Conservation (phyloP, 2,329 filamentous ascomycete genomes). For the Cadophora gregata region DNA sequence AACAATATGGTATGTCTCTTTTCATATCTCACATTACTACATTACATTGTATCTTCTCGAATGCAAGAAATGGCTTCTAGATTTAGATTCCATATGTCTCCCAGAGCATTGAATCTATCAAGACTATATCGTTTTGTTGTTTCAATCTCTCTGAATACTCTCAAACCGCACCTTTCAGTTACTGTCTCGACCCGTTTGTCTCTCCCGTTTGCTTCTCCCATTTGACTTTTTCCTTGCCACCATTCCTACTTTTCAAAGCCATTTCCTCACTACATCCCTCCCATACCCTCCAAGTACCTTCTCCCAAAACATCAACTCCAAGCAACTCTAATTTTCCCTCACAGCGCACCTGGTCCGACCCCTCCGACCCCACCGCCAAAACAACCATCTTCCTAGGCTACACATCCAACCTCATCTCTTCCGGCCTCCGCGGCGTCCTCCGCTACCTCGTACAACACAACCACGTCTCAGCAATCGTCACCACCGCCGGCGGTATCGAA, state of each 20-base stretch:
- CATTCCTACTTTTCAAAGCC: not conserved
- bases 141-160: too few species aligned
- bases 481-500: conserved; percentile 92
- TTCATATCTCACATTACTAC: not conserved
- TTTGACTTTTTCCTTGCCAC: too few species aligned
- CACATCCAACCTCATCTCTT: conserved; percentile 97
- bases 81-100: too few species aligned
- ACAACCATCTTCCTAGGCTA: conserved; percentile 98
- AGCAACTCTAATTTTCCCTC: not conserved
- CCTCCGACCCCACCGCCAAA: conserved; percentile 75
- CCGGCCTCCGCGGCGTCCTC: conserved; percentile 87
- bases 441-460: conserved; percentile 92
- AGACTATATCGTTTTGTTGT: too few species aligned
- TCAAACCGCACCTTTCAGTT: too few species aligned
- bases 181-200: too few species aligned
- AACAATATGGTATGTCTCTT: conserved; percentile 80
- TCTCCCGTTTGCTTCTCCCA: too few species aligned
- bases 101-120: too few species aligned
- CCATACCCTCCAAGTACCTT: conserved; percentile 32
- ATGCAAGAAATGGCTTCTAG: too few species aligned
- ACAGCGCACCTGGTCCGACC: conserved; percentile 80
- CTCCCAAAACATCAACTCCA: not conserved
- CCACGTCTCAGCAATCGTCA: conserved; percentile 92
- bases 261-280: not conserved
- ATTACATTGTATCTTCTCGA: conserved; percentile 6